Evolutionary conservation across 2,329 filamentous ascomycete species (phyloP), one percentile per base, ranked within the genome.

Genomic region (Arthrinium phaeospermum): DNA sequence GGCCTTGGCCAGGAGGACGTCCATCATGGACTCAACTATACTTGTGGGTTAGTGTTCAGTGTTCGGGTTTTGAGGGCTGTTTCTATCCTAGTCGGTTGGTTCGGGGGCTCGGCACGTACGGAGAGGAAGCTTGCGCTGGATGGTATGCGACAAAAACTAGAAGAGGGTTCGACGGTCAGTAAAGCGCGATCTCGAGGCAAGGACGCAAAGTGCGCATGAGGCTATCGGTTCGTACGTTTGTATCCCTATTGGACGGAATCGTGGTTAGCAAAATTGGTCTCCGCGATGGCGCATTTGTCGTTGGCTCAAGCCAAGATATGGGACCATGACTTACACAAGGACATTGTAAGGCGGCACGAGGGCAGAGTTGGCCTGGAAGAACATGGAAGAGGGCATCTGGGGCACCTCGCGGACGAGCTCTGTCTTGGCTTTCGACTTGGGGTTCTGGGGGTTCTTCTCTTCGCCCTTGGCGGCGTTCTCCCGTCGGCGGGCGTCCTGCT

Each of bases 1-100:
- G 81, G 94, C 96, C 79, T 97, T 97, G 24, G 96, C 96, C 81
- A 95, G 97, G 5, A 99, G 88, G 71, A 94, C 93, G 82, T 98
- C 95, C 94, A 98, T 98, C 86, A 95, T 89, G 1, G 90, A 89
- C 57, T 74, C 76, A 57, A 68, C 67, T 68, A n/a, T 14, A 67
- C 0, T 5, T 41, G n/a, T n/a, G n/a, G n/a, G n/a, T n/a, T n/a
- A n/a, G n/a, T n/a, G n/a, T n/a, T n/a, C n/a, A n/a, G n/a, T n/a
- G n/a, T n/a, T n/a, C n/a, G n/a, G n/a, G n/a, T n/a, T n/a, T n/a
- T n/a, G n/a, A n/a, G n/a, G n/a, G n/a, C n/a, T n/a, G n/a, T n/a
- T n/a, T n/a, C n/a, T n/a, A n/a, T n/a, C n/a, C n/a, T n/a, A n/a
- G n/a, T n/a, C n/a, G 0, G 27, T 14, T 37, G 22, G 3, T 14